These are phyloP conservation scores for Avena sativa DNA, from an alignment of 176 grass and related monocot species.

Conservation along the genomic window DNA sequence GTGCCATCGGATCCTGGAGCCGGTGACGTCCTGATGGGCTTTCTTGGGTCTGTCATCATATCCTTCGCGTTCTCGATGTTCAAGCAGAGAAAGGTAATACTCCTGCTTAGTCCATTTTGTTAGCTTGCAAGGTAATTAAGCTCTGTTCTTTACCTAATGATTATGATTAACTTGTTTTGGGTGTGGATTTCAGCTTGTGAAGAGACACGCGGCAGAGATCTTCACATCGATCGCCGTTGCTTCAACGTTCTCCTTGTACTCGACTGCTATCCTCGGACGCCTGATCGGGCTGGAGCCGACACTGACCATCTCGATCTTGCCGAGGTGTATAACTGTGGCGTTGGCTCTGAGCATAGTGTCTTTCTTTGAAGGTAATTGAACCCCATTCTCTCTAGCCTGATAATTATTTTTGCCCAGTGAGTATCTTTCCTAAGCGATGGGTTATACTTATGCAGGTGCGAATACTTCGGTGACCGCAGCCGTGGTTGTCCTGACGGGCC, in stretches of 20 bases:
- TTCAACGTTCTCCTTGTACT: conserved; percentile 81
- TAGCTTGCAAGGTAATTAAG: conserved; percentile 1
- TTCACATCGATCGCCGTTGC: conserved; percentile 87
- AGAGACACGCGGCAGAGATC: conserved; percentile 86
- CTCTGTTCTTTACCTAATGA: not conserved
- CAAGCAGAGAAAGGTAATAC: conserved; percentile 87
- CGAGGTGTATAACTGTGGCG: conserved; percentile 89
- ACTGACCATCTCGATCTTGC: conserved; percentile 80
- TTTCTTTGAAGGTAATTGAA: conserved; percentile 78
- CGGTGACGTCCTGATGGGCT: conserved; percentile 90
- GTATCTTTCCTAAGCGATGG: not conserved
- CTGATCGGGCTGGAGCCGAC: conserved; percentile 70
- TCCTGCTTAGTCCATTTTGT: not conserved
- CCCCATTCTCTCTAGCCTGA: not conserved
- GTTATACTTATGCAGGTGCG: conserved; percentile 48
- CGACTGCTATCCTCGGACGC: conserved; percentile 77
- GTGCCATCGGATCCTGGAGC: conserved; percentile 86
- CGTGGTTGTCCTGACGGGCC: conserved; percentile 85
- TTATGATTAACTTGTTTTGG: conserved; percentile 4
- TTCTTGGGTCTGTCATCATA: conserved; percentile 96
- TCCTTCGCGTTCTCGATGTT: conserved; percentile 98
- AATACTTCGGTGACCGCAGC: conserved; percentile 91
- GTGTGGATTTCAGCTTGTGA: conserved; percentile 72
- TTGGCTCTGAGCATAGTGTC: conserved; percentile 95
- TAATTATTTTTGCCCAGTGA: not conserved